Conservation (phyloP, 371 early-diverging fungal species). For the Rhizopus delemar region DNA sequence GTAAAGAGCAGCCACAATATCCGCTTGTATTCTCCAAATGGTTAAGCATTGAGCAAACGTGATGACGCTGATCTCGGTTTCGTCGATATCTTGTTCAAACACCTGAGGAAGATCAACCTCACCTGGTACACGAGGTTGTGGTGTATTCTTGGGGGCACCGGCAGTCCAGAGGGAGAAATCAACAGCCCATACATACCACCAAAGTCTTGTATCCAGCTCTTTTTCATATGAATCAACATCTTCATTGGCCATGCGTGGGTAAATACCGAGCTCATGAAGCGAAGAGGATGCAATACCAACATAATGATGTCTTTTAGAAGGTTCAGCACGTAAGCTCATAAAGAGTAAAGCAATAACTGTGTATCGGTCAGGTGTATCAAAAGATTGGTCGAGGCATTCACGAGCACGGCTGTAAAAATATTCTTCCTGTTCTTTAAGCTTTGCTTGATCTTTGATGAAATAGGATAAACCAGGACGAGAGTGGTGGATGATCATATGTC, state of each 20-base stretch:
- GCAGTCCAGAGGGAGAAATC: conserved; percentile 36
- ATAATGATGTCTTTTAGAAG: conserved; percentile 33
- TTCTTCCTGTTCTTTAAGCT: conserved; percentile 36
- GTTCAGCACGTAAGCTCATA: conserved; percentile 29
- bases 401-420: conserved; percentile 37
- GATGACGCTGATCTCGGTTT: conserved; percentile 30
- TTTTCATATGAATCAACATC: conserved; percentile 28
- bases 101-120: conserved; percentile 31
- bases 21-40: conserved; percentile 32
- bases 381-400: conserved; percentile 34
- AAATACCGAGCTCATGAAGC: conserved; percentile 29
- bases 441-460: conserved; percentile 28
- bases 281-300: conserved; percentile 34
- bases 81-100: conserved; percentile 42
- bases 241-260: conserved; percentile 30
- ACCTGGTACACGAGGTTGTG: conserved; percentile 25
- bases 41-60: conserved; percentile 24
- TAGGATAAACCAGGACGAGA: conserved; percentile 20
- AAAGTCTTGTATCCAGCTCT: conserved; percentile 42
- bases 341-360: conserved; percentile 28
- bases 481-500: conserved; percentile 40
- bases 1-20: conserved; percentile 28
- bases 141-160: conserved; percentile 32
- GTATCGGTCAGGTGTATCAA: conserved; percentile 40
- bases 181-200: conserved; percentile 44